Base-by-base conservation (phyloP, 208 protist genomes). In the Leishmania arabica region DNA sequence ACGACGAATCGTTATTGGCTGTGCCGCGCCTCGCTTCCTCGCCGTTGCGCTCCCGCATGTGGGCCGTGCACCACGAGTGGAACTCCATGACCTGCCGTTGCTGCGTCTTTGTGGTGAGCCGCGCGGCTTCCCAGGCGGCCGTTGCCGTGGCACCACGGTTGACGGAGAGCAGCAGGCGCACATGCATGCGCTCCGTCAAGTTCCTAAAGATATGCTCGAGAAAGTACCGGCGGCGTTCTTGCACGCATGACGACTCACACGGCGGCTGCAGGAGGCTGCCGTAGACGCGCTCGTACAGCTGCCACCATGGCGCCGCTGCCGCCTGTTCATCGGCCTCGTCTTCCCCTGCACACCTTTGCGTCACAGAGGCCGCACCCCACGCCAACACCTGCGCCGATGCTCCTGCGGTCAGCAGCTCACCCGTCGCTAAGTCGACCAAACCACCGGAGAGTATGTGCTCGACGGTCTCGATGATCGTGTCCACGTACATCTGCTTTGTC, bases 161-260 rank as follows among this genome's bases (percentile, higher is more conserved):
- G 54, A 97, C 83, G 8, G 91, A 95, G 21, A 98, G 72, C n/a
- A 98, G 80, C n/a, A 97, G 87, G 9, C 91, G 89, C 65, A 96
- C 82, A 81, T 95, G 91, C 90, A 95, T 91, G 51, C 76, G 79
- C 27, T 75, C 27, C 34, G 24, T 56, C 37, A 83, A 3, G 37
- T 77, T 78, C 5, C 24, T 3, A 13, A 62, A 42, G 42, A 83
- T 58, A 68, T 56, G 31, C 11, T 65, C 5, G 58, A 74, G 27
- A 51, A 78, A 78, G 51, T 69, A 51, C 31, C 4, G 69, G 19
- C 79, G 78, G 13, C 45, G 69, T 8, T 51, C 21, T 53, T 37
- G 34, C 3, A 34, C 45, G 21, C 21, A 31, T n/a, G 74, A 49
- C 74, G 24, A 56, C 74, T 8, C 31, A 3, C 3, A 65, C 1